These are phyloP conservation scores for Cardamine resedifolia DNA, from an alignment of 345 rosid species.

Conservation along the genomic window DNA sequence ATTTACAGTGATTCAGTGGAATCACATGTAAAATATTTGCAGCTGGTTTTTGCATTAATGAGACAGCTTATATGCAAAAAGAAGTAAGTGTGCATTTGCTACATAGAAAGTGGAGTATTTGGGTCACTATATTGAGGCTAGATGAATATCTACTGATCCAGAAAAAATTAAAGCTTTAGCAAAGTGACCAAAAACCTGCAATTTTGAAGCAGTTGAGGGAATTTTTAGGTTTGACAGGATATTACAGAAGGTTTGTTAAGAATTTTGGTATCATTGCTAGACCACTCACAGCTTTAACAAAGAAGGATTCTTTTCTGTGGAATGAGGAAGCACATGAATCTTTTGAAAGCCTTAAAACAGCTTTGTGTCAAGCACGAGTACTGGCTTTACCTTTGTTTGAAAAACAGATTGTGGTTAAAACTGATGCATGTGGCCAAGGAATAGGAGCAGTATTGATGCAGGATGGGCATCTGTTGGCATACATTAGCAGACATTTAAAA, in stretches of 20 bases:
- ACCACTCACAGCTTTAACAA: background rate
- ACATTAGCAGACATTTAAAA: background rate
- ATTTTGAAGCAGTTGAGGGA: background rate
- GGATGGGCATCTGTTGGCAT: background rate
- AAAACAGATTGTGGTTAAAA: background rate
- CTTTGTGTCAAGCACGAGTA: background rate
- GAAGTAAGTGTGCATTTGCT: too few relatives aligned
- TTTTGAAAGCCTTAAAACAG: background rate
- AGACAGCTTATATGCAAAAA: too few relatives aligned
- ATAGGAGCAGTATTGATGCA: background rate
- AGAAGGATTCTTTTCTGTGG: background rate
- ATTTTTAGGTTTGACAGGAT: background rate
- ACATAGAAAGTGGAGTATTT: background rate
- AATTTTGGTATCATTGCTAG: background rate
- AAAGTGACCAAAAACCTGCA: background rate
- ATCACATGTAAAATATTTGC: too few relatives aligned
- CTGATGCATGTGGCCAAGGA: background rate
- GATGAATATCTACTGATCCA: background rate
- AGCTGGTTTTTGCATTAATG: too few relatives aligned
- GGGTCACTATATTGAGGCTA: background rate
- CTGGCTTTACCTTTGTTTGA: background rate
- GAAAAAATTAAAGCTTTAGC: background rate
- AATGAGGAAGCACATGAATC: background rate
- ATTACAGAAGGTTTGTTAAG: too few relatives aligned
- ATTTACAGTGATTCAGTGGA: too few relatives aligned